These are phyloP conservation scores for Calendula officinalis DNA, from an alignment of 129 eudicot species.

Conservation along the genomic window DNA sequence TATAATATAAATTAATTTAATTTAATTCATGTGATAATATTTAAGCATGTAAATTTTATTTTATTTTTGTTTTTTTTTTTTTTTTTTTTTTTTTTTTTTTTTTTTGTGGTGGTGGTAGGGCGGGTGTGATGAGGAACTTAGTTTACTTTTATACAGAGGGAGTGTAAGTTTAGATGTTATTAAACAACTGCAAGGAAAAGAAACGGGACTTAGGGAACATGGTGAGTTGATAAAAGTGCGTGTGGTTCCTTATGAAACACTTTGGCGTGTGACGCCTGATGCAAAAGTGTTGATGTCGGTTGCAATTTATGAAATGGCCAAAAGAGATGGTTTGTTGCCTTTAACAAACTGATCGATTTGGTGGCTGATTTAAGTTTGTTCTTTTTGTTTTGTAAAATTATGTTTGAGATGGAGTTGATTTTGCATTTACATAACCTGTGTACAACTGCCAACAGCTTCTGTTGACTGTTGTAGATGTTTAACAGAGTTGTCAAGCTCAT, in stretches of 20 bases:
- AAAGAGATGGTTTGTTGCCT: constrained; percentile 65
- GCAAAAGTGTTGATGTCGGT: constrained; percentile 88
- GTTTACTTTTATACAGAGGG: constrained; percentile 82
- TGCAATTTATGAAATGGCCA: constrained; percentile 97
- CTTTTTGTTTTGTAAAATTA: too few relatives aligned
- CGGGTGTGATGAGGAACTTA: constrained; percentile 90
- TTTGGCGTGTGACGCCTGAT: constrained; percentile 89
- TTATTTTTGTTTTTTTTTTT: background rate
- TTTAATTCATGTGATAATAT: background rate
- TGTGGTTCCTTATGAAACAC: constrained; percentile 73
- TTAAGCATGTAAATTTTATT: background rate
- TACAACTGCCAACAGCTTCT: too few relatives aligned
- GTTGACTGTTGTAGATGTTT: too few relatives aligned
- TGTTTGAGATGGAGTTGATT: too few relatives aligned
- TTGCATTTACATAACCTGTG: too few relatives aligned
- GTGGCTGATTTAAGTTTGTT: background rate
- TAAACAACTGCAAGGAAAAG: constrained; percentile 76
- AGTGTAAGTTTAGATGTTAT: constrained; percentile 59
- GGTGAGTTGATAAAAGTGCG: constrained; percentile 89
- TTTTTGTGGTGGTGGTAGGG: constrained; percentile 67
- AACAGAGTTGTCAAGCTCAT: too few relatives aligned
- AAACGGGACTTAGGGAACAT: constrained; percentile 83
- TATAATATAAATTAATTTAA: background rate
- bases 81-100: background rate
- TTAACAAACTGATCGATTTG: constrained; percentile 20